These are phyloP conservation scores for Kluyveromyces sp. DNA, from an alignment of 1,139 yeast species.

Conservation along the genomic window DNA sequence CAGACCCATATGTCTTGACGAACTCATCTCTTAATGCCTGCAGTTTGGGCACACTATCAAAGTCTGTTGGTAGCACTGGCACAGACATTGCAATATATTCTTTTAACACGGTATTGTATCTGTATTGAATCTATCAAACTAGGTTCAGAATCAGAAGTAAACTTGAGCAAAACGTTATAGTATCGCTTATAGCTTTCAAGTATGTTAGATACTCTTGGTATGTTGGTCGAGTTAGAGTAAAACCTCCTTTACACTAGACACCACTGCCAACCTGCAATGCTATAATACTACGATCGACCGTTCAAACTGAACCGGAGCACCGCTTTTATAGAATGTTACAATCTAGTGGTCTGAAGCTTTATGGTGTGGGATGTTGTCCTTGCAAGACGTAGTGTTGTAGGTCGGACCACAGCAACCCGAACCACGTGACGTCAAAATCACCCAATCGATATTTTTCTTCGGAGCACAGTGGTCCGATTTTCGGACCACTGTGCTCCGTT, in stretches of 20 bases:
- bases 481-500: background rate
- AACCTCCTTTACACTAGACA: too few species aligned
- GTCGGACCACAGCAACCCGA: background rate
- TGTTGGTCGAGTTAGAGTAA: too few species aligned
- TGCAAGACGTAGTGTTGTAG: too few species aligned
- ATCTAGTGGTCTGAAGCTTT: background rate
- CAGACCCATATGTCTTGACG: slow-evolving; percentile 2
- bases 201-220: too few species aligned
- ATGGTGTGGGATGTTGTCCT: background rate
- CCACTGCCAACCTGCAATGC: too few species aligned
- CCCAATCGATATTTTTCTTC: background rate
- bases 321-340: background rate
- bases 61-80: slow-evolving; percentile 3
- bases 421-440: background rate
- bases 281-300: too few species aligned
- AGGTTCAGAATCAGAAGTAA: too few species aligned
- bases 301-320: too few species aligned
- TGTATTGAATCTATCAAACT: too few species aligned
- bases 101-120: background rate
- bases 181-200: background rate
- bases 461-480: background rate
- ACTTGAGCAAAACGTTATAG: too few species aligned
- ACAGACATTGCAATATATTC: slow-evolving; percentile 2
- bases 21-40: slow-evolving; percentile 2
- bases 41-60: background rate